These are phyloP conservation scores for Lactarius hengduanensis DNA, from an alignment of 768 basidiomycete genomes.

Conservation along the genomic window DNA sequence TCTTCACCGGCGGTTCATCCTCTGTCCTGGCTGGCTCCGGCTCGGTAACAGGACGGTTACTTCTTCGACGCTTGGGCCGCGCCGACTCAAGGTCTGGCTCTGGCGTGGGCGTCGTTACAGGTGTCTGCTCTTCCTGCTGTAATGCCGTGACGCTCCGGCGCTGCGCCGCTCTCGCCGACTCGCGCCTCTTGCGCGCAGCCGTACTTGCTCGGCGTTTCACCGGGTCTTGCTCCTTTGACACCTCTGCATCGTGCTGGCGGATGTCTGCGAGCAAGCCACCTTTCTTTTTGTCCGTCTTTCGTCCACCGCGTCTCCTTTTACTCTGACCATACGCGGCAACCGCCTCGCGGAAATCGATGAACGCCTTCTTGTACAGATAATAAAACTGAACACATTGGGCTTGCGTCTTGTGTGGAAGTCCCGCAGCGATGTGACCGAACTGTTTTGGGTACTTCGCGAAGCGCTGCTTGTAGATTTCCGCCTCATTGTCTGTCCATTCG, in stretches of 20 bases:
- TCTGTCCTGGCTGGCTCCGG: slow-evolving; percentile 14
- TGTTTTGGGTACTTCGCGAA: slow-evolving; percentile 90
- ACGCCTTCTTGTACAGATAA: slow-evolving; percentile 89
- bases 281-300: slow-evolving; percentile 66
- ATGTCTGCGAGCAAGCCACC: slow-evolving; percentile 83
- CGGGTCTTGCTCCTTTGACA: slow-evolving; percentile 30
- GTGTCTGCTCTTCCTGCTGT: slow-evolving; percentile 49
- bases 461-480: slow-evolving; percentile 70
- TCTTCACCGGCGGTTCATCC: slow-evolving; percentile 20
- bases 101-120: slow-evolving; percentile 62
- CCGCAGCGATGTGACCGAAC: slow-evolving; percentile 87
- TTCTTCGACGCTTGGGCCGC: slow-evolving; percentile 34
- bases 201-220: slow-evolving; percentile 24
- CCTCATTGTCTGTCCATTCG: slow-evolving; percentile 88
- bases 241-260: slow-evolving; percentile 62
- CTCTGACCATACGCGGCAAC: slow-evolving; percentile 65
- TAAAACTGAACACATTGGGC: slow-evolving; percentile 91
- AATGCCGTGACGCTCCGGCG: slow-evolving; percentile 31
- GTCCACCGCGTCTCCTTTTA: slow-evolving; percentile 57
- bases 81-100: slow-evolving; percentile 52
- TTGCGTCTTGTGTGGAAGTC: slow-evolving; percentile 79
- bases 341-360: slow-evolving; percentile 81
- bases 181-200: slow-evolving; percentile 14
- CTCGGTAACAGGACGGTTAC: slow-evolving; percentile 35
- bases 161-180: slow-evolving; percentile 20